Percentiles rank a stretch among this genome's conserved stretches.
Conservation (phyloP, 176 grass and related monocot genomes). For the Tillandsia leiboldiana region DNA sequence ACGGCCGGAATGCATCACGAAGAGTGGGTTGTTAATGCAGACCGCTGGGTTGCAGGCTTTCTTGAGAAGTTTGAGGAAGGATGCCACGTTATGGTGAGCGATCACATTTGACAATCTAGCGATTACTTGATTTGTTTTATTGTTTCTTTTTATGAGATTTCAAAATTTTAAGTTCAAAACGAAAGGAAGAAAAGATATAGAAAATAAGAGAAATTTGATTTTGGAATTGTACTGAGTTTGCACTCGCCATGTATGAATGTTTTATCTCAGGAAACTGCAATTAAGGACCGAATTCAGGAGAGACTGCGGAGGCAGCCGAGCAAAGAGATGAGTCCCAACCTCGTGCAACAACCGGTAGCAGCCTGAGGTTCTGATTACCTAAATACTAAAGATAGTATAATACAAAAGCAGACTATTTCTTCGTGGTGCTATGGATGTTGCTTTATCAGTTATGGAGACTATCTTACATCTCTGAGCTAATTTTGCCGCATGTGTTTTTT, state of each 20-base stretch:
- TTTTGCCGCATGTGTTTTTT: no score
- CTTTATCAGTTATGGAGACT: no score
- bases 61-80: constrained; percentile 95
- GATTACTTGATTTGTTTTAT: background rate
- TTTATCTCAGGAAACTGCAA: constrained; percentile 66
- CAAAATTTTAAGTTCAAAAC: background rate
- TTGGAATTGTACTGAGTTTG: no score
- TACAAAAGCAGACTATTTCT: background rate
- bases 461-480: no score
- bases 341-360: constrained; percentile 37
- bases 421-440: background rate
- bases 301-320: constrained; percentile 47
- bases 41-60: constrained; percentile 93
- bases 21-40: constrained; percentile 82
- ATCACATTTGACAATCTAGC: background rate
- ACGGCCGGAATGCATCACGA: constrained; percentile 70
- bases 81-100: constrained; percentile 75
- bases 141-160: background rate
- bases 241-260: background rate
- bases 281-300: constrained; percentile 92
- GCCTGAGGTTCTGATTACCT: constrained; percentile 19
- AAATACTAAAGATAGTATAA: constrained; percentile 6
- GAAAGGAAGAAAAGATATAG: no score
- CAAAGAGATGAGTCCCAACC: constrained; percentile 41
- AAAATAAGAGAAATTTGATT: no score